Percentiles rank a stretch among this genome's conserved stretches.
Evolutionary conservation across 2,329 filamentous ascomycete species (phyloP).

Genomic region (Elsinoe fawcettii): DNA sequence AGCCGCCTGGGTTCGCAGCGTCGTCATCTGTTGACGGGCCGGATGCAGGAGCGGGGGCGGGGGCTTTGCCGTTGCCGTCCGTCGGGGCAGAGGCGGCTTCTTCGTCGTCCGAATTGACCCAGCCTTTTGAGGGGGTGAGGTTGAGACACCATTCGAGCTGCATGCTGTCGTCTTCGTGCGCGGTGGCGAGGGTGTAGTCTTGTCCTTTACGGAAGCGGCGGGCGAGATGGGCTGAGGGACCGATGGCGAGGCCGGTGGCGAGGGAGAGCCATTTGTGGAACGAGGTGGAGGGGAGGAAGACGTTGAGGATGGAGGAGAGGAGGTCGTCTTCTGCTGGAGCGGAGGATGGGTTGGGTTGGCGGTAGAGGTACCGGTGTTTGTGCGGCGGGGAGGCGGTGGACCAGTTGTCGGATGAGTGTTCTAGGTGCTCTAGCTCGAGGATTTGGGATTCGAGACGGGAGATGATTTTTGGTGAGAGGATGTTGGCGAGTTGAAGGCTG

Average conservation of each 20-base stretch:
- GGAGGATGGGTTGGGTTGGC: slow-evolving; percentile 41
- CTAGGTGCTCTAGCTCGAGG: slow-evolving; percentile 23
- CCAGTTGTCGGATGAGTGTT: slow-evolving; percentile 35
- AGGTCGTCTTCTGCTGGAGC: slow-evolving; percentile 35
- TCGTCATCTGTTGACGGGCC: slow-evolving; percentile 30
- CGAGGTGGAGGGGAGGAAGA: slow-evolving; percentile 72
- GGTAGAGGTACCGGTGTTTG: slow-evolving; percentile 88
- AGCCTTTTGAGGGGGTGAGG: slow-evolving; percentile 75
- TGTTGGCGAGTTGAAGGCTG: slow-evolving; percentile 70
- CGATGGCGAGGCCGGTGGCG: slow-evolving; percentile 66
- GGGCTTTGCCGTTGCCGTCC: slow-evolving; percentile 26
- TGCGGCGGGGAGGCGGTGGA: slow-evolving; percentile 68
- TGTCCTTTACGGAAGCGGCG: slow-evolving; percentile 77
- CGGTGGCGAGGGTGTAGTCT: slow-evolving; percentile 90
- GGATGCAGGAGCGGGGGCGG: slow-evolving; percentile 23
- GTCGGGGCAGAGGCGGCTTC: slow-evolving; percentile 14
- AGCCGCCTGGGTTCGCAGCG: slow-evolving; percentile 59
- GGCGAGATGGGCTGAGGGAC: slow-evolving; percentile 69
- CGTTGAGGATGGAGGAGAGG: slow-evolving; percentile 70
- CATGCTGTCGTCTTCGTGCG: slow-evolving; percentile 63
- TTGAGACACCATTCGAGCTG: slow-evolving; percentile 81
- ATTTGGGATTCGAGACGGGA: slow-evolving; percentile 64
- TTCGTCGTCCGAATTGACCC: slow-evolving; percentile 57
- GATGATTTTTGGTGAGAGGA: slow-evolving; percentile 73
- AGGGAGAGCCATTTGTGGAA: slow-evolving; percentile 87